Conservation (phyloP, 495 filamentous ascomycete species). For the Bathelium albidoporum region DNA sequence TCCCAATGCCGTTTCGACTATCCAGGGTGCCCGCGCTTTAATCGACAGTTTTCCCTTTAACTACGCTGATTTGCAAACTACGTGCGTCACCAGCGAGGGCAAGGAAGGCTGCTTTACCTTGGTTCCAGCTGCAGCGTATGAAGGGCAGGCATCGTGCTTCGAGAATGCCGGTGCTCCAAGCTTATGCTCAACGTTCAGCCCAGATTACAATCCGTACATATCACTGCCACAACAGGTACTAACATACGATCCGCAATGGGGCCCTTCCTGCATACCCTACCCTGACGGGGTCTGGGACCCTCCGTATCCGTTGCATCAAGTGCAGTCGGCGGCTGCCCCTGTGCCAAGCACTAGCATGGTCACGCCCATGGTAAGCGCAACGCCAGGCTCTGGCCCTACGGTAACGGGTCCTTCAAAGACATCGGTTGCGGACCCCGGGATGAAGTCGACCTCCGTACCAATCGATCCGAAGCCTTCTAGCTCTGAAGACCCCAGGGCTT, state of each 20-base stretch:
- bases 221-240: background rate
- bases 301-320: background rate
- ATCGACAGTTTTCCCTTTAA: background rate
- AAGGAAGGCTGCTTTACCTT: background rate
- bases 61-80: background rate
- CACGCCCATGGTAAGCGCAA: background rate
- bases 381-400: background rate
- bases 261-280: background rate
- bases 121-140: background rate
- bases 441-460: background rate
- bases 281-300: background rate
- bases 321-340: background rate
- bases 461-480: background rate
- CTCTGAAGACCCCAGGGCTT: too few species aligned
- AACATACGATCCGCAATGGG: background rate
- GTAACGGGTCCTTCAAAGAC: background rate
- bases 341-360: background rate
- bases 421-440: background rate
- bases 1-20: background rate
- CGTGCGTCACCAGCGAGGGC: background rate
- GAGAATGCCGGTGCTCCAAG: background rate
- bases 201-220: background rate
- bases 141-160: background rate
- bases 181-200: background rate
- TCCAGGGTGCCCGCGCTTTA: background rate